A percentile compares a stretch with the other conserved stretches of the same genome.
Evolutionary conservation across 2,329 filamentous ascomycete species (phyloP).

Genomic region (Colletotrichum sp.): DNA sequence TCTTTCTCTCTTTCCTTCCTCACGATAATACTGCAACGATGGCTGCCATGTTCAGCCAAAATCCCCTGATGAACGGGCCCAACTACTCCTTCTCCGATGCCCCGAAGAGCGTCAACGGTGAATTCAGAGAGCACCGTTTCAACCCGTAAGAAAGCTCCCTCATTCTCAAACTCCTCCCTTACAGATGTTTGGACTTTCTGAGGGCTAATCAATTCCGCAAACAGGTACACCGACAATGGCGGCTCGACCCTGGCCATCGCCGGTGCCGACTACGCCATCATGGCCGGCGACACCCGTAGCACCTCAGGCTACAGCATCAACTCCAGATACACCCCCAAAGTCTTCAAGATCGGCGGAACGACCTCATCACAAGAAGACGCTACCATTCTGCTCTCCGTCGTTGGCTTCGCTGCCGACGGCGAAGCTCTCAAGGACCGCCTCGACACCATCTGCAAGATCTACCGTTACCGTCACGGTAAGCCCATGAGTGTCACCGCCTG

Average conservation of each 20-base stretch:
- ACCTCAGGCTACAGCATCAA: conserved; percentile 99
- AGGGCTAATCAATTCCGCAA: conserved; percentile 1
- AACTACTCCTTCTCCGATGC: conserved; percentile 72
- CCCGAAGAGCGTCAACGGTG: conserved; percentile 57
- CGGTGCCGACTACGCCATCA: conserved; percentile 91
- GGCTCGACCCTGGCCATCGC: conserved; percentile 95
- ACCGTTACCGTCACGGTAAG: conserved; percentile 97
- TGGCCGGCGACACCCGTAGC: conserved; percentile 95
- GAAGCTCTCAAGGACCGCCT: conserved; percentile 92
- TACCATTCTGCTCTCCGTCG: conserved; percentile 88
- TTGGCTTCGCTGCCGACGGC: conserved; percentile 95
- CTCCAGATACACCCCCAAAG: conserved; percentile 91
- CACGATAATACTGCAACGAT: conserved; percentile 43
- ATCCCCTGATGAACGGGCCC: conserved; percentile 70
- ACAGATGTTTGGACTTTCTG: background rate
- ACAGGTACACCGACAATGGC: conserved; percentile 95
- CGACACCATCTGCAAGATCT: conserved; percentile 97
- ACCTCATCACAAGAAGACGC: conserved; percentile 85
- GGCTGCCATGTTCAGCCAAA: conserved; percentile 73
- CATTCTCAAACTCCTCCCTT: background rate
- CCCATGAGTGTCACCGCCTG: conserved; percentile 93
- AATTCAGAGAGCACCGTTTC: conserved; percentile 79
- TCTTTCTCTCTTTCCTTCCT: background rate
- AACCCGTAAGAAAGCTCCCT: conserved; percentile 74
- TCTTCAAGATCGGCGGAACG: conserved; percentile 95